These are phyloP conservation scores for Dalbergia cultrata DNA, from an alignment of 306 rosid genomes.

Conservation along the genomic window DNA sequence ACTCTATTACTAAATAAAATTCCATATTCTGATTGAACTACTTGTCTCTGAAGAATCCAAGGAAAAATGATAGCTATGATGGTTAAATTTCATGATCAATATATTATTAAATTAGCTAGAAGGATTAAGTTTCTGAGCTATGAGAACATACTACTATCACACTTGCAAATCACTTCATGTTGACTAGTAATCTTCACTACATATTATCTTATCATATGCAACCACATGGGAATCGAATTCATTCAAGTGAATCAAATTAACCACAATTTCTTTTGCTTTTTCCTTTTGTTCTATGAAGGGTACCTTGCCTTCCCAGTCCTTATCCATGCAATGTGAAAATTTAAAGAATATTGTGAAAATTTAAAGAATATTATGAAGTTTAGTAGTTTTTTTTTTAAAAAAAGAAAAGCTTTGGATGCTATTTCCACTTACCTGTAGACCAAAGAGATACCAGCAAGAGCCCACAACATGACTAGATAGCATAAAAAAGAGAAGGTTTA, in stretches of 20 bases:
- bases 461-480: too few relatives aligned
- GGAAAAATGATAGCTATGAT: neutral
- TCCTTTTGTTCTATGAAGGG: neutral
- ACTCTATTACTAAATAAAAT: too few relatives aligned
- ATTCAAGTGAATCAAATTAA: slow-evolving; percentile 13
- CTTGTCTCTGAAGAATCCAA: slow-evolving; percentile 31
- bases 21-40: neutral
- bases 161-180: neutral
- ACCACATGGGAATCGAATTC: neutral
- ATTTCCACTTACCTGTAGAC: too few relatives aligned
- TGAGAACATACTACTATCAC: neutral
- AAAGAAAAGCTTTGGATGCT: too few relatives aligned
- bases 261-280: neutral
- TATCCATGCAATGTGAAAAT: neutral
- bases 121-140: neutral
- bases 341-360: too few relatives aligned
- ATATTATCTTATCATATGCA: neutral
- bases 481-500: too few relatives aligned
- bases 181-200: neutral
- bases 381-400: too few relatives aligned
- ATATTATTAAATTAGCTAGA: too few relatives aligned
- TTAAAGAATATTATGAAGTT: too few relatives aligned
- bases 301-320: neutral
- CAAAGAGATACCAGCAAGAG: too few relatives aligned
- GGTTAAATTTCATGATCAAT: neutral